Conservation (phyloP, 176 grass and related monocot species). For the Eragrostis curvula region DNA sequence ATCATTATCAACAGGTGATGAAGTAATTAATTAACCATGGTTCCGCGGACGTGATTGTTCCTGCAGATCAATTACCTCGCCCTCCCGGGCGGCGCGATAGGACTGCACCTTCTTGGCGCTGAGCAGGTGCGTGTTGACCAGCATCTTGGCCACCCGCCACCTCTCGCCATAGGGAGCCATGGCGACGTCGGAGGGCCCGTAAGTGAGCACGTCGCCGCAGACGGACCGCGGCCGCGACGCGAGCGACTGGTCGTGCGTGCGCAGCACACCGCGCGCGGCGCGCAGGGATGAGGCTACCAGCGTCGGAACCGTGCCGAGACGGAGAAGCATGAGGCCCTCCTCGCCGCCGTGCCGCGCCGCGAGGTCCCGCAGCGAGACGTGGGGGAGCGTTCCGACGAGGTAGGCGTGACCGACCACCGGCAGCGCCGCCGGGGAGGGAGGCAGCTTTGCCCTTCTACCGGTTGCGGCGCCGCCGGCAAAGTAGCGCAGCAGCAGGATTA, state of each 20-base stretch:
- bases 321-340: slow-evolving; percentile 40
- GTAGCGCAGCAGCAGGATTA: background rate
- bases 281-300: slow-evolving; percentile 41
- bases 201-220: slow-evolving; percentile 11
- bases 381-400: slow-evolving; percentile 40
- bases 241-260: slow-evolving; percentile 44
- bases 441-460: background rate
- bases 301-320: slow-evolving; percentile 40
- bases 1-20: too few species aligned
- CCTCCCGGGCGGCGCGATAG: background rate
- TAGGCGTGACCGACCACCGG: slow-evolving; percentile 43
- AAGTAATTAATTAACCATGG: background rate
- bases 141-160: slow-evolving; percentile 41
- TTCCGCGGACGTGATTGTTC: background rate
- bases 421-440: slow-evolving; percentile 36
- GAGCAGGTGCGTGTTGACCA: slow-evolving; percentile 39
- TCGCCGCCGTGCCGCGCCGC: slow-evolving; percentile 26
- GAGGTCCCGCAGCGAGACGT: slow-evolving; percentile 24
- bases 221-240: slow-evolving; percentile 39
- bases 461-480: background rate
- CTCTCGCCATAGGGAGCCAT: slow-evolving; percentile 30
- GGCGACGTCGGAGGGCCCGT: slow-evolving; percentile 35
- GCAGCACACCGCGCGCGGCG: slow-evolving; percentile 41
- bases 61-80: background rate
- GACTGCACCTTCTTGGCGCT: background rate